A percentile compares a stretch with the other conserved stretches of the same genome.
Evolutionary conservation across 805 yeast species (phyloP).

Genomic region (Metschnikowia baotianmanensis): DNA sequence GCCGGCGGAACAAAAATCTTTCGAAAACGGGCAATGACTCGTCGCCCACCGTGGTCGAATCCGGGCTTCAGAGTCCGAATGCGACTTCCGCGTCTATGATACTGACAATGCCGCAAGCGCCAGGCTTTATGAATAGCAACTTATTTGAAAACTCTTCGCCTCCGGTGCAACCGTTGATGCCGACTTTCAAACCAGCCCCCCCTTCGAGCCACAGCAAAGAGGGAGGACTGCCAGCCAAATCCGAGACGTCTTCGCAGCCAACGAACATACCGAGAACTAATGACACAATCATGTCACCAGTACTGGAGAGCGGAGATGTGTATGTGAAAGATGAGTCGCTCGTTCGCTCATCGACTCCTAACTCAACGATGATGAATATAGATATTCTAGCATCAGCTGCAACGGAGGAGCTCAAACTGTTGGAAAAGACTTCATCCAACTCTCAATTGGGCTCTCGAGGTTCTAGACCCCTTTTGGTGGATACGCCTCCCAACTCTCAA

Average conservation of each 20-base stretch:
- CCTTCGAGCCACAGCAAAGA: constrained; percentile 1
- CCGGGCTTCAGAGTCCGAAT: not conserved
- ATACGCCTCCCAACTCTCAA: constrained; percentile 35
- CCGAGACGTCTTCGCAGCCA: constrained; percentile 8
- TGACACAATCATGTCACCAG: constrained; percentile 9
- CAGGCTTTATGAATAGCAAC: not conserved
- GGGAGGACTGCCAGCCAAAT: constrained; percentile 7
- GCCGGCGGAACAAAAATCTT: constrained; percentile 54
- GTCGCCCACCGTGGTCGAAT: not conserved
- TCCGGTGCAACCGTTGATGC: constrained; percentile 1
- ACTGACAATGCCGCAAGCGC: constrained; percentile 4
- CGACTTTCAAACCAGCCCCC: not conserved
- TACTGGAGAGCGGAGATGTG: constrained; percentile 8
- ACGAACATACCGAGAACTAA: constrained; percentile 4
- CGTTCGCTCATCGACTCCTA: constrained; percentile 8
- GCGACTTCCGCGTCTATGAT: constrained; percentile 1
- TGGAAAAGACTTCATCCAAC: constrained; percentile 27
- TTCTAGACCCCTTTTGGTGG: constrained; percentile 6
- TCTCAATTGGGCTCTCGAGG: constrained; percentile 1
- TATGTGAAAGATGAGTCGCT: constrained; percentile 8
- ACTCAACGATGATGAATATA: constrained; percentile 36
- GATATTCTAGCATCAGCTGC: constrained; percentile 56
- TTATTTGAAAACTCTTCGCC: constrained; percentile 5
- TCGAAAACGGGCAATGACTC: constrained; percentile 12
- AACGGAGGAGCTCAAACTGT: constrained; percentile 48